A percentile compares a stretch with the other conserved stretches of the same genome.
These are phyloP conservation scores for Emergomyces orientalis DNA, from an alignment of 2,329 filamentous ascomycete species.

Conservation along the genomic window DNA sequence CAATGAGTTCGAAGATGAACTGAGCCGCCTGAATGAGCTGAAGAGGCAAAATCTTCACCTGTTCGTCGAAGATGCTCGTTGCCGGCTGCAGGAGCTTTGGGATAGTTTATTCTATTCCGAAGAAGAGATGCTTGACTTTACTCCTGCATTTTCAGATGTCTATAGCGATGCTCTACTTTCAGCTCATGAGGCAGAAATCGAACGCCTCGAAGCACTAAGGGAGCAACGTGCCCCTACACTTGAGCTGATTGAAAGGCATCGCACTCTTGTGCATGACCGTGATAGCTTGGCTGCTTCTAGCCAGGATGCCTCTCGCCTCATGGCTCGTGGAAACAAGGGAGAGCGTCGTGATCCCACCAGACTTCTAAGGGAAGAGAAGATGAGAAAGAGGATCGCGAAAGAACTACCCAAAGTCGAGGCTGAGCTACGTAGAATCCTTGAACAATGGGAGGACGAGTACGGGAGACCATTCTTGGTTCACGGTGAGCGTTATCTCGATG, in stretches of 20 bases:
- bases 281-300: slow-evolving; percentile 82
- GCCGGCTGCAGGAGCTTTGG: slow-evolving; percentile 89
- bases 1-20: slow-evolving; percentile 91
- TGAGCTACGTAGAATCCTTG: slow-evolving; percentile 73
- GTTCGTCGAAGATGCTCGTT: slow-evolving; percentile 89
- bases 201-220: slow-evolving; percentile 66
- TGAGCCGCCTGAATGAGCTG: slow-evolving; percentile 75
- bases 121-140: slow-evolving; percentile 98
- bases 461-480: slow-evolving; percentile 88
- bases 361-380: slow-evolving; percentile 90
- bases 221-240: slow-evolving; percentile 83
- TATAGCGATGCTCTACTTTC: slow-evolving; percentile 93
- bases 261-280: slow-evolving; percentile 71
- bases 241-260: slow-evolving; percentile 72
- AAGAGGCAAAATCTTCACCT: slow-evolving; percentile 92
- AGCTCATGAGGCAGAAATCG: slow-evolving; percentile 87
- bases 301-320: slow-evolving; percentile 86
- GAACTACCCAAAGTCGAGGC: slow-evolving; percentile 84
- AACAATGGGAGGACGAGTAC: slow-evolving; percentile 87
- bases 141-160: slow-evolving; percentile 91
- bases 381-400: slow-evolving; percentile 94
- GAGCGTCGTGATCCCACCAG: slow-evolving; percentile 92
- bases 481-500: slow-evolving; percentile 81
- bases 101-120: slow-evolving; percentile 89
- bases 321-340: slow-evolving; percentile 84